phyloP scores from a whole-genome alignment of 129 eudicot species.

The Logfia minima region DNA sequence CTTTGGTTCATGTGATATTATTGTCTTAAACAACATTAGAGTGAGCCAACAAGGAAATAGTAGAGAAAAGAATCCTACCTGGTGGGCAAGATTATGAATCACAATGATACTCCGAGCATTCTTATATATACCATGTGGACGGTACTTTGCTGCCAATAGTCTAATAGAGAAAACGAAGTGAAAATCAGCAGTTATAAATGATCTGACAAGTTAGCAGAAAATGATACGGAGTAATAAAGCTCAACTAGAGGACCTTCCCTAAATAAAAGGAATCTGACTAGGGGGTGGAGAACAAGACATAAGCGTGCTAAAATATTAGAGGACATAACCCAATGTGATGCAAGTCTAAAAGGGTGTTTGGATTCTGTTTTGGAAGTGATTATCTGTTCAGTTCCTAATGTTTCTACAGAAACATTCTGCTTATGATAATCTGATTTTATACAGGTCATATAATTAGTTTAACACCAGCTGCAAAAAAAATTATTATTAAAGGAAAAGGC shows the following conservation, averaged over 20 bases:
- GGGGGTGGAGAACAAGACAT: neutral
- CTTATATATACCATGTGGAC: conserved; percentile 77
- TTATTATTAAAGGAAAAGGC: too few species aligned
- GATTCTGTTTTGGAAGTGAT: neutral
- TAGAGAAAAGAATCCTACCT: conserved; percentile 41
- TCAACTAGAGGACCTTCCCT: neutral
- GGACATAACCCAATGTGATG: neutral
- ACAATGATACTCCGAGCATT: conserved; percentile 75
- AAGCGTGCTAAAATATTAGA: neutral
- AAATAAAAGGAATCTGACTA: neutral
- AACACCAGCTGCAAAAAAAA: too few species aligned
- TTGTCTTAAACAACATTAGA: neutral
- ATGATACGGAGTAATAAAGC: neutral
- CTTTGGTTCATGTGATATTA: neutral
- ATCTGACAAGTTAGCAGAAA: neutral
- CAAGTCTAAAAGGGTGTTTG: neutral
- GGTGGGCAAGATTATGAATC: conserved; percentile 85
- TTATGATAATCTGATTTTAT: too few species aligned
- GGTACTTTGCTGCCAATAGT: conserved; percentile 86
- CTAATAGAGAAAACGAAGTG: conserved; percentile 31
- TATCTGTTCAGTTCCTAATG: neutral
- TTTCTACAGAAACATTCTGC: too few species aligned
- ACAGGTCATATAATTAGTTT: too few species aligned
- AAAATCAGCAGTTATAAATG: neutral
- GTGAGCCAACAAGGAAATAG: neutral